phyloP scores from a whole-genome alignment of 768 basidiomycete genomes.

The Astraeus odoratus region DNA sequence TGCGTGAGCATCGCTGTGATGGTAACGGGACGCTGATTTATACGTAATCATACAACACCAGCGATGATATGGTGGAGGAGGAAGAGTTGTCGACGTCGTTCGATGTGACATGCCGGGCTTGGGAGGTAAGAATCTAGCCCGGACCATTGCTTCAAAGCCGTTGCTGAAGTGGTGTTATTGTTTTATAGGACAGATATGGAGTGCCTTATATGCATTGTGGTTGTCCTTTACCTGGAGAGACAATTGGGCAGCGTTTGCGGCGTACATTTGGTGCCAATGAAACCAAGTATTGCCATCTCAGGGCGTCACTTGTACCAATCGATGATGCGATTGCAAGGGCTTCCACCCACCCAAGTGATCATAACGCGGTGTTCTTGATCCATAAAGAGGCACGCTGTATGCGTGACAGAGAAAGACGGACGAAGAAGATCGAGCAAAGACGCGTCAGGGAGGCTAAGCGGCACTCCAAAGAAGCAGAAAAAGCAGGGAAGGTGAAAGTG shows the following conservation, averaged over 20 bases:
- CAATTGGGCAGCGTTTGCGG: slow-evolving; percentile 38
- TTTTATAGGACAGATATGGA: slow-evolving; percentile 36
- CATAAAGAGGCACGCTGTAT: slow-evolving; percentile 19
- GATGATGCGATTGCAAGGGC: slow-evolving; percentile 24
- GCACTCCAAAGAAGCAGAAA: slow-evolving; percentile 14
- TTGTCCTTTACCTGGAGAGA: slow-evolving; percentile 43
- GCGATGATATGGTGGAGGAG: too few species aligned
- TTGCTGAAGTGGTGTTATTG: too few species aligned
- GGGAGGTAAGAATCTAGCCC: too few species aligned
- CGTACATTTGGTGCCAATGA: slow-evolving; percentile 14
- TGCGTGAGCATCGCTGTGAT: too few species aligned
- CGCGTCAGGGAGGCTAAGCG: slow-evolving; percentile 22
- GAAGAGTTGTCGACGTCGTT: too few species aligned
- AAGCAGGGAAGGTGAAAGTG: too few species aligned
- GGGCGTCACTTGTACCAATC: background rate
- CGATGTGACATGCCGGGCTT: too few species aligned
- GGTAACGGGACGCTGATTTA: too few species aligned
- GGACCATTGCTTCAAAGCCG: too few species aligned
- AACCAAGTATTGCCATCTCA: slow-evolving; percentile 2
- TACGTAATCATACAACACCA: too few species aligned
- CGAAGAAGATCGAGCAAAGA: slow-evolving; percentile 20
- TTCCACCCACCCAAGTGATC: slow-evolving; percentile 48
- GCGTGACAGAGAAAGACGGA: slow-evolving; percentile 15
- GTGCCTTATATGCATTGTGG: slow-evolving; percentile 54
- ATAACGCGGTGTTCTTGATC: slow-evolving; percentile 38